Conservation (phyloP, 2,329 filamentous ascomycete species). For the Cladophialophora yegresii region DNA sequence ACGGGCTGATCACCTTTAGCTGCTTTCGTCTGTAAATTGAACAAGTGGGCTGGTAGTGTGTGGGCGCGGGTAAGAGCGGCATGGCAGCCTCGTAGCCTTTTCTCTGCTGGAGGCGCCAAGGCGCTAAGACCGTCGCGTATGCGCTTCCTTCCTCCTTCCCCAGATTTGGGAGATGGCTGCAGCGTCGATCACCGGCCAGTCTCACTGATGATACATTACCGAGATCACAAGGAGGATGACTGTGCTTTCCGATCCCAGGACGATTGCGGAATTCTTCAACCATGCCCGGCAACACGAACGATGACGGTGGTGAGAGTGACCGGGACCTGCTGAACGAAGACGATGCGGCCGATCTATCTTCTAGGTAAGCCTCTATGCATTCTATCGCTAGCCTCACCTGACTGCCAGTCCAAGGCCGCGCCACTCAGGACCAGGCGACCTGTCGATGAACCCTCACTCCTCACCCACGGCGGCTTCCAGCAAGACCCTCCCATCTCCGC, state of each 20-base stretch:
- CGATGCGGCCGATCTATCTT: conserved; percentile 1
- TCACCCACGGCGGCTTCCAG: not conserved
- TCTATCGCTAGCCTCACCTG: not conserved
- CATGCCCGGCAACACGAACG: not conserved
- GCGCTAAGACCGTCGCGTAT: not conserved
- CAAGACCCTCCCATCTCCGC: not conserved
- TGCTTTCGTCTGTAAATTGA: no score
- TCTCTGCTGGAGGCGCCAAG: not conserved
- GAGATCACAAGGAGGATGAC: not conserved
- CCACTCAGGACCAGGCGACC: not conserved
- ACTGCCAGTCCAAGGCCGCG: not conserved
- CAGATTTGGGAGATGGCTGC: not conserved
- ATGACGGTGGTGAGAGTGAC: not conserved
- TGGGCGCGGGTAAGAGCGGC: not conserved
- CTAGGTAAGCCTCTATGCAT: not conserved
- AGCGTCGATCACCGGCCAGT: not conserved
- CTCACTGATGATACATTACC: not conserved
- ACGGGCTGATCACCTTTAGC: not conserved
- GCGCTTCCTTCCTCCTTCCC: not conserved
- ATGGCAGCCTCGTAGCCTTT: not conserved
- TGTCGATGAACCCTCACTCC: not conserved
- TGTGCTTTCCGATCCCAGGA: not conserved
- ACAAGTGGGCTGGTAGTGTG: not conserved
- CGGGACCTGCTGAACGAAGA: not conserved
- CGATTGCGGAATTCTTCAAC: no score